Conservation (phyloP, 2,329 filamentous ascomycete species). For the Berkeleyomyces rouxiae region DNA sequence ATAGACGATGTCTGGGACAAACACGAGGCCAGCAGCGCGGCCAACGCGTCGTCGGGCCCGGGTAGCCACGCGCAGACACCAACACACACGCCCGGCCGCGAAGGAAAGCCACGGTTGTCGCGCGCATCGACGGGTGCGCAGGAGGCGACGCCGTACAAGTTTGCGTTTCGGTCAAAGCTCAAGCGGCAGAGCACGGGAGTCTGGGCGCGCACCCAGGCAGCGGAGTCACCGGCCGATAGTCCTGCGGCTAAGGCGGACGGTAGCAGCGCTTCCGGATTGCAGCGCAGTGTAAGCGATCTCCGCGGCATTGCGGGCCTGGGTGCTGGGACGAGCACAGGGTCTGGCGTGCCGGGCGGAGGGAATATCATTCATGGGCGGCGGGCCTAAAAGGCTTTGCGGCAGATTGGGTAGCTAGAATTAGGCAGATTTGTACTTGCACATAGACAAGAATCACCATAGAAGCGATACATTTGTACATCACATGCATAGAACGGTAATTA, state of each 20-base stretch:
- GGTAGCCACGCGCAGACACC: not conserved
- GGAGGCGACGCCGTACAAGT: not conserved
- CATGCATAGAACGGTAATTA: too few species aligned
- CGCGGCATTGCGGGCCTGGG: not conserved
- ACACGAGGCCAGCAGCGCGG: not conserved
- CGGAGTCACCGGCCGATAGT: not conserved
- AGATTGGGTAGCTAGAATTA: not conserved
- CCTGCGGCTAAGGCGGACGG: not conserved
- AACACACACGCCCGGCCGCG: not conserved
- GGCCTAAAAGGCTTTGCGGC: slow-evolving; percentile 1
- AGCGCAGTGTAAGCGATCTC: not conserved
- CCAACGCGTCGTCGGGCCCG: not conserved
- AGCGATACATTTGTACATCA: too few species aligned
- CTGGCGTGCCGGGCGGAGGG: not conserved
- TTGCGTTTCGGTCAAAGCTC: slow-evolving; percentile 4
- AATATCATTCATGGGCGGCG: slow-evolving; percentile 2
- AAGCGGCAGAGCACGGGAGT: slow-evolving; percentile 1
- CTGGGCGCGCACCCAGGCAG: slow-evolving; percentile 4
- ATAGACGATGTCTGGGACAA: slow-evolving; percentile 8
- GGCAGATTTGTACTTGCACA: too few species aligned
- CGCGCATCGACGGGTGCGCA: slow-evolving; percentile 4
- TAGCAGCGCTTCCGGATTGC: not conserved
- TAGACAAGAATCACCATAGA: too few species aligned
- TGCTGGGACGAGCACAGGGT: not conserved
- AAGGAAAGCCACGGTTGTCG: not conserved